Evolutionary conservation across 768 basidiomycete species (phyloP), one percentile per base, ranked within the genome.

Genomic region (Hericium alpestre): DNA sequence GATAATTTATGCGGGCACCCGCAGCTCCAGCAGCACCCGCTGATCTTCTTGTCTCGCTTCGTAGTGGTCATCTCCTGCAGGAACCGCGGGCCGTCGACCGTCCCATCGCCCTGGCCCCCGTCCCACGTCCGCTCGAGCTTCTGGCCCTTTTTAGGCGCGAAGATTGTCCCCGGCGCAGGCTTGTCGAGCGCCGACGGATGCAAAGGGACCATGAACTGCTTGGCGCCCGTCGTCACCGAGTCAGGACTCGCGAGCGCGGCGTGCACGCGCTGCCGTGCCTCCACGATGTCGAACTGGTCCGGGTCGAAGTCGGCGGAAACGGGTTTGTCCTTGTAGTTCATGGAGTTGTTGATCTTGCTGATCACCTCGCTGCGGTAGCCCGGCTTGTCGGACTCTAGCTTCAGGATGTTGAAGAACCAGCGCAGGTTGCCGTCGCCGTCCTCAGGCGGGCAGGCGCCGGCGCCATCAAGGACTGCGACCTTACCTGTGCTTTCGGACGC

Each of bases 381-480:
- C 15, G 40, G n/a, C 3, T 25, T 15, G 4, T 18, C 23, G 13
- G 53, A 54, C 11, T 13, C 18, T 9, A 54, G 40, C 40, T 43
- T 54, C 6, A 13, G 18, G 12, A 54, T 15, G 20, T 54, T 23
- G 10, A 43, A 22, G 15, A 25, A 38, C 53, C 53, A 54, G 22
- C 10, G 18, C 11, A 22, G 15, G 40, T 41, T 41, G 20, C 40
- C 38, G 15, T 22, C 18, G 39, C 40, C 16, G 22, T 54, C 53
- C 25, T 54, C 53, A 18, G 32, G 53, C 18, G 53, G 53, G 53
- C 53, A 54, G 7, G 53, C 53, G 4, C 53, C 53, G 22, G 53
- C 39, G 25, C 53, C 53, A 27, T 54, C 53, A 38, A 54, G 18
- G 20, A 54, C 40, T 16, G 41, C 53, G 27, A 54, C 53, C 25